A percentile compares a stretch with the other conserved stretches of the same genome.
These are phyloP conservation scores for Cystoisospora suis DNA, from an alignment of 169 alveolate species.

Conservation along the genomic window DNA sequence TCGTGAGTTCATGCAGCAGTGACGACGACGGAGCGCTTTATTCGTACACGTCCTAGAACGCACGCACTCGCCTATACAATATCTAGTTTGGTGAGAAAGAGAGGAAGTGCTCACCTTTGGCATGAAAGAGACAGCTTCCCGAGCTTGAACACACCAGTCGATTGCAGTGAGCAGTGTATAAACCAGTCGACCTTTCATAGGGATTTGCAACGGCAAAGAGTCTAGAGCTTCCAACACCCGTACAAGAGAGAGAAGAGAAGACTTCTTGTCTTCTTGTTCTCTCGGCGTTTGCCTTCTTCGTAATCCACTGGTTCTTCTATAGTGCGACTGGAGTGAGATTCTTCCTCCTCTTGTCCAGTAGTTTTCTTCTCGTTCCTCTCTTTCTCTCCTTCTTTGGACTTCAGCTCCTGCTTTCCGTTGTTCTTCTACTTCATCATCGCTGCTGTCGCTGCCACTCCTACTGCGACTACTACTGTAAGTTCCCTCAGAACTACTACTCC, in stretches of 20 bases:
- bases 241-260: slow-evolving; percentile 53
- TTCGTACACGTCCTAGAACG: background rate
- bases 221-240: slow-evolving; percentile 64
- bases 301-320: too few species aligned
- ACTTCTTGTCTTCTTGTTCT: background rate
- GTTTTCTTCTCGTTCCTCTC: background rate
- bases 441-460: too few species aligned
- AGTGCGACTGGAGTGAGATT: too few species aligned
- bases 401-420: too few species aligned
- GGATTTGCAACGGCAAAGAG: slow-evolving; percentile 67
- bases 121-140: slow-evolving; percentile 63
- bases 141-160: slow-evolving; percentile 69
- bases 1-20: background rate
- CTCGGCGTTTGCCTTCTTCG: background rate
- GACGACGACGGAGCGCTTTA: background rate
- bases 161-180: slow-evolving; percentile 63
- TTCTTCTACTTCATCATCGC: too few species aligned
- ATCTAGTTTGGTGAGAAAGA: too few species aligned
- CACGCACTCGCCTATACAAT: too few species aligned
- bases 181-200: slow-evolving; percentile 67
- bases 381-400: background rate
- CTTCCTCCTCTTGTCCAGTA: too few species aligned
- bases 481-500: too few species aligned
- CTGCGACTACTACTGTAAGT: too few species aligned
- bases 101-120: slow-evolving; percentile 53